Conservation (phyloP, 805 yeast genomes). For the Candida awuae region DNA sequence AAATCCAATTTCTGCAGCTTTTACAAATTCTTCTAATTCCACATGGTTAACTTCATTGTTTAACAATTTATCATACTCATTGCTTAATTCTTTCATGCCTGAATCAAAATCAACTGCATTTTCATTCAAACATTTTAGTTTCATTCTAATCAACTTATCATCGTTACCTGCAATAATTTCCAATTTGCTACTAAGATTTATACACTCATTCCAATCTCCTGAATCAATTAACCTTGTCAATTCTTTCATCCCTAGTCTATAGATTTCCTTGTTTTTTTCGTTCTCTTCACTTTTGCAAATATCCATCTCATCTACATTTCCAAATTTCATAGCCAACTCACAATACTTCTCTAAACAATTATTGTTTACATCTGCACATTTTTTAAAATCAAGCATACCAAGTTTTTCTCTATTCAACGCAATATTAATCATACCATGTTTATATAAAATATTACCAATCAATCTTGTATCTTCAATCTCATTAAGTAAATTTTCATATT, state of each 20-base stretch:
- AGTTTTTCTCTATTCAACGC: slow-evolving; percentile 45
- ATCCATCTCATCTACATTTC: slow-evolving; percentile 22
- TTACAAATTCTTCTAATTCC: slow-evolving; percentile 18
- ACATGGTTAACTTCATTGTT: slow-evolving; percentile 14
- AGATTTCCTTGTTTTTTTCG: background rate
- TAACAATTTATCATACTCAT: slow-evolving; percentile 20
- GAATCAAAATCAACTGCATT: slow-evolving; percentile 12
- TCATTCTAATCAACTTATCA: slow-evolving; percentile 29
- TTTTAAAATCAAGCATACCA: slow-evolving; percentile 46
- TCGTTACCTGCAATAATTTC: slow-evolving; percentile 38
- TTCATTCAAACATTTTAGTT: slow-evolving; percentile 22
- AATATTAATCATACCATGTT: slow-evolving; percentile 54
- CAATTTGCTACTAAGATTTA: slow-evolving; percentile 28
- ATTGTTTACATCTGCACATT: slow-evolving; percentile 29
- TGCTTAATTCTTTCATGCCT: slow-evolving; percentile 18
- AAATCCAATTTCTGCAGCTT: slow-evolving; percentile 22
- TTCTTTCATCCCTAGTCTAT: background rate
- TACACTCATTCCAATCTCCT: slow-evolving; percentile 22
- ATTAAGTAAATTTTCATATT: too few relatives aligned
- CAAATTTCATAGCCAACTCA: slow-evolving; percentile 45
- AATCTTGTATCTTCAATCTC: too few relatives aligned
- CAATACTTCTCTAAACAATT: slow-evolving; percentile 44
- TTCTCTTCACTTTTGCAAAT: slow-evolving; percentile 1
- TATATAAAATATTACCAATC: slow-evolving; percentile 42
- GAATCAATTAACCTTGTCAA: background rate